Evolutionary conservation across 2,329 filamentous ascomycete genomes (phyloP).

Genomic region (Fusarium luffae): DNA sequence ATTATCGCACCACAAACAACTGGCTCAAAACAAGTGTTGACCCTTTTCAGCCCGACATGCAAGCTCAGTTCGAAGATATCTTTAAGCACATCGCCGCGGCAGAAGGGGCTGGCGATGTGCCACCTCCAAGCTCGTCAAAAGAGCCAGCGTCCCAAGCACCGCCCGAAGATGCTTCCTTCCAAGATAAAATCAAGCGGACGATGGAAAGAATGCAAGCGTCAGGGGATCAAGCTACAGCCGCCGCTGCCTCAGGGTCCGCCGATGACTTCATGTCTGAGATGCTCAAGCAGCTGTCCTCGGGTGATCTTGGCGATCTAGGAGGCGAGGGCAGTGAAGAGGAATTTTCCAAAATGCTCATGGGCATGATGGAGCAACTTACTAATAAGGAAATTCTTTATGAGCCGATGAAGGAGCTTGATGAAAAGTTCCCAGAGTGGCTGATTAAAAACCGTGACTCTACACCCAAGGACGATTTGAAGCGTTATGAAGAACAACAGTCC

Average conservation of each 20-base stretch:
- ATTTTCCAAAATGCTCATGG: constrained; percentile 93
- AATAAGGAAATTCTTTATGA: constrained; percentile 99
- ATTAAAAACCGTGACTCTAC: constrained; percentile 76
- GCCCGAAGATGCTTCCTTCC: constrained; percentile 75
- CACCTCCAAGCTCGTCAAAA: constrained; percentile 39
- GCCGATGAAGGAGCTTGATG: constrained; percentile 96
- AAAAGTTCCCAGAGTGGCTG: constrained; percentile 93
- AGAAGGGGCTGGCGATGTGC: constrained; percentile 48
- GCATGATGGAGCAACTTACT: constrained; percentile 99
- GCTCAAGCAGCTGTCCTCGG: constrained; percentile 80
- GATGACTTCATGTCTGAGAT: constrained; percentile 93
- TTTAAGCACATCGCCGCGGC: constrained; percentile 76
- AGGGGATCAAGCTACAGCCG: constrained; percentile 84
- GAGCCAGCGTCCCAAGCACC: constrained; percentile 51
- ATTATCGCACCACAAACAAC: background rate
- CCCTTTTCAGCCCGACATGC: constrained; percentile 70
- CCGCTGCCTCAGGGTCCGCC: constrained; percentile 71
- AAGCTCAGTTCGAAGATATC: constrained; percentile 81
- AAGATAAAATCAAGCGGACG: constrained; percentile 90
- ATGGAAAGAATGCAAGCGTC: constrained; percentile 97
- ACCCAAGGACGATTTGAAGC: constrained; percentile 76
- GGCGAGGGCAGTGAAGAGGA: constrained; percentile 77
- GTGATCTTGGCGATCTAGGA: constrained; percentile 66
- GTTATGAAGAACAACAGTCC: constrained; percentile 83
- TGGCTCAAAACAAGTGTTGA: background rate